Evolutionary conservation across 306 rosid species (phyloP).

Genomic region (Medicago arabica): DNA sequence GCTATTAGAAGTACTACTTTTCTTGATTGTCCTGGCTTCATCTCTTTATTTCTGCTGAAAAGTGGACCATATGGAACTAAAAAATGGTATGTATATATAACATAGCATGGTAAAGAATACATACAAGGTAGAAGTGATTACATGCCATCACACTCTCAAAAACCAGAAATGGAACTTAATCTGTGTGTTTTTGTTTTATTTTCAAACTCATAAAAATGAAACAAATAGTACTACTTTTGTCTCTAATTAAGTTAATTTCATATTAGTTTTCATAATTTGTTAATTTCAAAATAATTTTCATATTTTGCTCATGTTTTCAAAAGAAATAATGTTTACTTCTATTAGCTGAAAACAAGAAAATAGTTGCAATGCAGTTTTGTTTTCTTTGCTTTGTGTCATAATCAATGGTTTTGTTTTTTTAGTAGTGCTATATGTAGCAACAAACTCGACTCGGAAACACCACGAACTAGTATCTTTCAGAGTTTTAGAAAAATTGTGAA

Average conservation of each 20-base stretch:
- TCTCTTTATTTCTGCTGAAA: not conserved
- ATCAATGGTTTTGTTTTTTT: no score
- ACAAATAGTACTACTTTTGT: not conserved
- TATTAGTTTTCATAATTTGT: not conserved
- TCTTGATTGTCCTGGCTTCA: constrained; percentile 32
- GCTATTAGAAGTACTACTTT: constrained; percentile 24
- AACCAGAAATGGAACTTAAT: constrained; percentile 16
- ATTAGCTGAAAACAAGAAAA: not conserved
- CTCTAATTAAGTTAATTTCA: not conserved
- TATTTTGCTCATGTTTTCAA: not conserved
- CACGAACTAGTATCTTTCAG: no score
- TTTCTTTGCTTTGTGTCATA: not conserved
- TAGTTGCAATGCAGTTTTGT: not conserved
- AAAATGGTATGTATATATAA: no score
- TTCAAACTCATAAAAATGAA: not conserved
- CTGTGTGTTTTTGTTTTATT: constrained; percentile 34
- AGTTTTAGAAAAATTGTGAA: no score
- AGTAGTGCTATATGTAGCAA: no score
- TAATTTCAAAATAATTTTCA: not conserved
- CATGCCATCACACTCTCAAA: constrained; percentile 8
- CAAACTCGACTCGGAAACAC: no score
- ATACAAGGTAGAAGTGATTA: not conserved
- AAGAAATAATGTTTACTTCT: not conserved
- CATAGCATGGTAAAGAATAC: not conserved
- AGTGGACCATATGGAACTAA: no score